Evolutionary conservation across 495 filamentous ascomycete species (phyloP).

Genomic region (Rhizodiscina lignyota): DNA sequence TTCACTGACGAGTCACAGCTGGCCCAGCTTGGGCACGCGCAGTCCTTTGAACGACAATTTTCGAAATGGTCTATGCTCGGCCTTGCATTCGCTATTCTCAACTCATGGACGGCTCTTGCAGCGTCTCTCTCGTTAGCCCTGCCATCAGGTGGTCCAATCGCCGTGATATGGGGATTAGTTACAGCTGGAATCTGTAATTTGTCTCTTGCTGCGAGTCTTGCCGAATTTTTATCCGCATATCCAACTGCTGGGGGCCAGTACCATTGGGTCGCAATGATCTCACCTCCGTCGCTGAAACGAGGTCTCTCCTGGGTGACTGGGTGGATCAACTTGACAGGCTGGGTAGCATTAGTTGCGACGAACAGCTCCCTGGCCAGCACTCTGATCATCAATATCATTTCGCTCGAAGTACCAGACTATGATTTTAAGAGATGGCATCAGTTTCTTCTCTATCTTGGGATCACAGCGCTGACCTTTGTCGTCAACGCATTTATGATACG

Average conservation of each 20-base stretch:
- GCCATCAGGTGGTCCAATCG: constrained; percentile 33
- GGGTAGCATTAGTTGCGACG: too few relatives aligned
- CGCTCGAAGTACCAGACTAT: too few relatives aligned
- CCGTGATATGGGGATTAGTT: constrained; percentile 43
- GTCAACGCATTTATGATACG: too few relatives aligned
- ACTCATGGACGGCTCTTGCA: constrained; percentile 41
- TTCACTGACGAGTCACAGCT: constrained; percentile 22
- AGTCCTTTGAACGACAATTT: constrained; percentile 25
- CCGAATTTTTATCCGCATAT: constrained; percentile 58
- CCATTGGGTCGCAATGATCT: constrained; percentile 56
- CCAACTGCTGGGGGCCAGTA: constrained; percentile 44
- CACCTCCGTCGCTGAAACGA: constrained; percentile 40
- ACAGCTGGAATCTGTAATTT: constrained; percentile 56
- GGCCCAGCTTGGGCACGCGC: constrained; percentile 18
- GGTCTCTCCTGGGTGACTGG: constrained; percentile 54
- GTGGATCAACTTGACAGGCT: constrained; percentile 61
- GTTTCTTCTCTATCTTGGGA: too few relatives aligned
- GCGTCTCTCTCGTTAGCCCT: constrained; percentile 35
- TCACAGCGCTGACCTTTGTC: too few relatives aligned
- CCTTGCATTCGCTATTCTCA: constrained; percentile 42
- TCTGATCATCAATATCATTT: too few relatives aligned
- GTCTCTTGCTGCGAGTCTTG: constrained; percentile 50
- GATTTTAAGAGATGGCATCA: too few relatives aligned
- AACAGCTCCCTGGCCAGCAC: too few relatives aligned
- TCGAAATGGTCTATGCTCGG: constrained; percentile 41